Evolutionary conservation across 768 basidiomycete species (phyloP).

Genomic region (Leccinum sublutescens): DNA sequence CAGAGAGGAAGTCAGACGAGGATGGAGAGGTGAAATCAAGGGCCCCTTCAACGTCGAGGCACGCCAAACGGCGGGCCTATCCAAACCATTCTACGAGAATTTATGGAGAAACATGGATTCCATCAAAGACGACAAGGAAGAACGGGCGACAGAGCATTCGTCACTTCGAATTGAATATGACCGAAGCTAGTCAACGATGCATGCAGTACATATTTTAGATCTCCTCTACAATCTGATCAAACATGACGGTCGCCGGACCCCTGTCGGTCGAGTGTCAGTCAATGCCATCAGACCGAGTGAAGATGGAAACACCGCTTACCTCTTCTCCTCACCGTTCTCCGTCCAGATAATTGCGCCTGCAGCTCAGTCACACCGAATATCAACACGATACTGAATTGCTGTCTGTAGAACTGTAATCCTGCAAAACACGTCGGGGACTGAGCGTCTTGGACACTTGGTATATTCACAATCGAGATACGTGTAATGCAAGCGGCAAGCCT

Average conservation of each 20-base stretch:
- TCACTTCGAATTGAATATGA: too few relatives aligned
- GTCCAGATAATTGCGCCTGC: constrained; percentile 45
- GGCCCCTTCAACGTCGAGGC: not conserved
- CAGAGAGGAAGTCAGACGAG: not conserved
- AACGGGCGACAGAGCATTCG: too few relatives aligned
- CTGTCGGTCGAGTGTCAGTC: too few relatives aligned
- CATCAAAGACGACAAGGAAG: not conserved
- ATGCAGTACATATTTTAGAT: too few relatives aligned
- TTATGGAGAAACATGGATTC: not conserved
- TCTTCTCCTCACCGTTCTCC: constrained; percentile 32
- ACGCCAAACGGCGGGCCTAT: not conserved
- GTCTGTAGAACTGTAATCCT: constrained; percentile 30
- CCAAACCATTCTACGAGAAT: not conserved
- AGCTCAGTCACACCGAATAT: constrained; percentile 46
- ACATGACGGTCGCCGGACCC: too few relatives aligned
- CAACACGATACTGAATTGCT: constrained; percentile 40
- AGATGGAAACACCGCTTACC: constrained; percentile 8
- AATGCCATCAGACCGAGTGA: too few relatives aligned
- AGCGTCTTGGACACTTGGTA: constrained; percentile 25
- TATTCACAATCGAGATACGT: too few relatives aligned
- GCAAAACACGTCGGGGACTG: constrained; percentile 32
- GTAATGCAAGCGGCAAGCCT: too few relatives aligned
- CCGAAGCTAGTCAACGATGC: too few relatives aligned
- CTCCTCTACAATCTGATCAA: too few relatives aligned
- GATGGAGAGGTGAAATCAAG: not conserved